Percentiles rank a stretch among this genome's conserved stretches.
Conservation (phyloP, 164 flowering plant species). For the Vitis rotundifolia region DNA sequence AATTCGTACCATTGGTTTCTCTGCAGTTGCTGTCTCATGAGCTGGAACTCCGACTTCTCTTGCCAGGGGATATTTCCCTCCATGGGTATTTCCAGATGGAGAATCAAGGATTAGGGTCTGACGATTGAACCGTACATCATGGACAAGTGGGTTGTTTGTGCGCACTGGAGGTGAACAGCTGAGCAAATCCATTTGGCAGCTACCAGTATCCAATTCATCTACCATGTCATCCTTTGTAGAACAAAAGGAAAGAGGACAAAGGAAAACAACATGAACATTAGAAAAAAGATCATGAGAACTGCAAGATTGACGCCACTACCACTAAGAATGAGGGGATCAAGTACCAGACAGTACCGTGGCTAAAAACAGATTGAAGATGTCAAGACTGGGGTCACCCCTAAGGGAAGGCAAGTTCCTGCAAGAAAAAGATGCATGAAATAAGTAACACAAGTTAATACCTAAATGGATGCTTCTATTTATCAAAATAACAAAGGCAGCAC, state of each 20-base stretch:
- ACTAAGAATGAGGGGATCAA: neutral
- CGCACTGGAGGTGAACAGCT: constrained; percentile 15
- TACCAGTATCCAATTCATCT: neutral
- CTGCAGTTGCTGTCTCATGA: neutral
- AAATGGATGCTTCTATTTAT: neutral
- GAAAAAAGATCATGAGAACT: neutral
- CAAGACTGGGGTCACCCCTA: neutral
- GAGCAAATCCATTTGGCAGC: neutral
- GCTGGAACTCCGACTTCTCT: neutral
- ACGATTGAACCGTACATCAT: constrained; percentile 9
- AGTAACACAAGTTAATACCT: neutral
- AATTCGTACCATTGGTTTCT: neutral
- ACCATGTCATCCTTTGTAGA: neutral
- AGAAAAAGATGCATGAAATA: neutral
- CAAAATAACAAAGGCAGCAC: neutral
- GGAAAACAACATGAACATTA: neutral
- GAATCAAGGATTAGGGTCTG: neutral
- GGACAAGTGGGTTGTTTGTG: constrained; percentile 9
- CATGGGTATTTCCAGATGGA: neutral
- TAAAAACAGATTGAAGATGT: constrained; percentile 1
- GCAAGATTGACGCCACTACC: neutral
- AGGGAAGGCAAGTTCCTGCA: neutral
- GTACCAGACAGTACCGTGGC: neutral
- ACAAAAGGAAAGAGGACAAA: neutral
- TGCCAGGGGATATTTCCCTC: neutral